Conservation (phyloP, 345 rosid species). For the Rubroshorea leprosula region DNA sequence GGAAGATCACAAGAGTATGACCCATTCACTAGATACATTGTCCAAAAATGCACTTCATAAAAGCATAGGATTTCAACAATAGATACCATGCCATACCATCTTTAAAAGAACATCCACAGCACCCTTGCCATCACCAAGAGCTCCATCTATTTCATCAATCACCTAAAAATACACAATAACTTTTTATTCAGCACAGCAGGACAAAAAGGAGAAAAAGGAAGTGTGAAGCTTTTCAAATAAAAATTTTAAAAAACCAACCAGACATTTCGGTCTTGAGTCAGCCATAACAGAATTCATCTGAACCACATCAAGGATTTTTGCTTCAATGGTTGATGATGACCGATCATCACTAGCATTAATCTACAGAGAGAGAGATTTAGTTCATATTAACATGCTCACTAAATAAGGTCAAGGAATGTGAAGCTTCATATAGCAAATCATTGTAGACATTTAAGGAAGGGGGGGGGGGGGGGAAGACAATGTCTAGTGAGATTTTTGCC, state of each 20-base stretch:
- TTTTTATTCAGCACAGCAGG: constrained; percentile 10
- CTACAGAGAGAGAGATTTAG: constrained; percentile 31
- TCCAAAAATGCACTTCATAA: constrained; percentile 8
- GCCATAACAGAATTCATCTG: constrained; percentile 95
- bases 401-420: background rate
- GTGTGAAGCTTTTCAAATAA: constrained; percentile 7
- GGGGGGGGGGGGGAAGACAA: no score
- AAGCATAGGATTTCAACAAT: constrained; percentile 8
- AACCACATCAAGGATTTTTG: constrained; percentile 91
- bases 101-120: constrained; percentile 88
- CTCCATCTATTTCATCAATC: constrained; percentile 99
- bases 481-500: no score
- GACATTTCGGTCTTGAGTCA: constrained; percentile 87
- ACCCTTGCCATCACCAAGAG: constrained; percentile 96
- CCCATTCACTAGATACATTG: background rate
- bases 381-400: background rate
- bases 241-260: constrained; percentile 40
- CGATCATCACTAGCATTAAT: constrained; percentile 98
- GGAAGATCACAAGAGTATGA: constrained; percentile 6
- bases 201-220: constrained; percentile 6
- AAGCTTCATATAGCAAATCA: background rate
- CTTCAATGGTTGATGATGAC: constrained; percentile 73
- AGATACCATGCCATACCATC: constrained; percentile 54
- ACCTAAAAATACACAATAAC: constrained; percentile 45
- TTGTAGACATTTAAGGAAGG: no score